Evolutionary conservation across 495 filamentous ascomycete genomes (phyloP), one percentile per base, ranked within the genome.

Genomic region (Neurospora sp.): DNA sequence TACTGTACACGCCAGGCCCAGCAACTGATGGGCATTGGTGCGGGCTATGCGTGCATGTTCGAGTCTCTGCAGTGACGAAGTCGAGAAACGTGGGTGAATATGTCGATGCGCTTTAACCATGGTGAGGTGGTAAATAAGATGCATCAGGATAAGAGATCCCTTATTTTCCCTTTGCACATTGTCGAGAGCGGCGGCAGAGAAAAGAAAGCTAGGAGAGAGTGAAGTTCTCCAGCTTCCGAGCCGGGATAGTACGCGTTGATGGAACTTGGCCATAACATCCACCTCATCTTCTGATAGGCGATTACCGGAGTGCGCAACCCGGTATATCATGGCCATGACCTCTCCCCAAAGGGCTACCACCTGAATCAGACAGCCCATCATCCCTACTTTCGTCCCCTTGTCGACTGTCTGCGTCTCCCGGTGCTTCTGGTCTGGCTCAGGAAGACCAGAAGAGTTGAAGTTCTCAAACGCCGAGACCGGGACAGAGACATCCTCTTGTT

Each of bases 301-400:
- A 62, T 35, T 16, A 62, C 84, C 82, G 37, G 86, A 84, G 72
- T 91, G 82, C 1, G 87, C 81, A 37, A 86, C 73, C 41, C 89
- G 85, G 77, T 88, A 88, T 39, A 87, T 85, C 70, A 88, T 83
- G 8, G 86, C 82, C 76, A 88, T 88, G 4, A 91, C 86, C 40
- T 92, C 88, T 1, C 88, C 87, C 89, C 87, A 92, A 27, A 92
- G 85, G 3, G 88, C 84, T 35, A 89, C 82, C 23, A 92, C 83
- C 39, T 90, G 83, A 39, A 89, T 85, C 40, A 91, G 76, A 73
- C 88, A 88, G 2, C 86, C 89, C 86, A 92, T 89, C 5, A 85
- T 76, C 42, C 88, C 89, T 23, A 87, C 73, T 0, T 73, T 73
- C 5, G 20, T 35, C 3, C 72, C 70, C 37, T 72, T 62, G 54